Evolutionary conservation across 192 early-diverging fungal genomes (phyloP).

Genomic region (Coemansia sp.): DNA sequence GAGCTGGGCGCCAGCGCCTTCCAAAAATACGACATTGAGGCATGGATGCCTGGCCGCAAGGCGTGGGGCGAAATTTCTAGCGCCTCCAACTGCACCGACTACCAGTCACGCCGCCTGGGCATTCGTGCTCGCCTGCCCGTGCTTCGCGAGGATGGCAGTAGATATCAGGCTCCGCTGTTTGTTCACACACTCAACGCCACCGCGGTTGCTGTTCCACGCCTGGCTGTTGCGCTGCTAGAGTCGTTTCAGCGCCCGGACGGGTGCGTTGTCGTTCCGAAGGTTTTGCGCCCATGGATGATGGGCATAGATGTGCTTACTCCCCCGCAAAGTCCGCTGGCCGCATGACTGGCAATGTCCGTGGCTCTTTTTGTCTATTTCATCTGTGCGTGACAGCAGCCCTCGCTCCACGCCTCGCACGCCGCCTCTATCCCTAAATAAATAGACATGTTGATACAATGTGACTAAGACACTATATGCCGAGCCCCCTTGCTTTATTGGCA

Average conservation of each 20-base stretch:
- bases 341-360: too few relatives aligned
- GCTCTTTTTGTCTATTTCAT: too few relatives aligned
- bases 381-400: not conserved
- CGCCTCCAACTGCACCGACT: constrained; percentile 91
- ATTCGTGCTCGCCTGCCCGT: constrained; percentile 50
- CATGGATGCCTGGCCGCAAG: constrained; percentile 91
- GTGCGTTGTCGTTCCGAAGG: constrained; percentile 63
- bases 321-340: too few relatives aligned
- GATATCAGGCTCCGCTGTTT: constrained; percentile 45
- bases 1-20: constrained; percentile 90
- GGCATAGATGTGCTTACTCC: constrained; percentile 33
- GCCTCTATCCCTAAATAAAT: too few relatives aligned
- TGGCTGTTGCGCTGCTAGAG: constrained; percentile 84
- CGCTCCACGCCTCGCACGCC: too few relatives aligned
- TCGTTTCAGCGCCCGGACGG: constrained; percentile 68
- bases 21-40: constrained; percentile 90
- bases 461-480: too few relatives aligned
- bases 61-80: constrained; percentile 72
- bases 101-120: constrained; percentile 79
- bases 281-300: constrained; percentile 69
- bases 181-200: constrained; percentile 92
- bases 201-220: constrained; percentile 82
- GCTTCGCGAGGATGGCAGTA: constrained; percentile 29
- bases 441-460: not conserved
- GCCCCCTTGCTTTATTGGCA: too few relatives aligned